phyloP scores from a whole-genome alignment of 305 asterid genomes.

The Plantago lanceolata region DNA sequence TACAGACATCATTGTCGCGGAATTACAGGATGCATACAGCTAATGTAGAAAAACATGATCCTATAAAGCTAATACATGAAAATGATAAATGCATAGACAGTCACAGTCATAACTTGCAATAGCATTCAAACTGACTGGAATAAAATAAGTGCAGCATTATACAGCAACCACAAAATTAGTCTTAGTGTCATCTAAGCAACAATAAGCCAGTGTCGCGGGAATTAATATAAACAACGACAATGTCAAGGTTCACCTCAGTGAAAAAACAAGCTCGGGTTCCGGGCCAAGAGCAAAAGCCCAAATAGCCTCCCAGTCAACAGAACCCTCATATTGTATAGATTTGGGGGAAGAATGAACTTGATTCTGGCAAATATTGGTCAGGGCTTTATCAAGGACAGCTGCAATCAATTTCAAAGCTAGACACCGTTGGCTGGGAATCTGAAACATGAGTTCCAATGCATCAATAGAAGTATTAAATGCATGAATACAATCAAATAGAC shows the following conservation, averaged over 20 bases:
- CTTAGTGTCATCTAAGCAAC: not conserved
- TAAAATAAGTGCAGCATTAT: no score
- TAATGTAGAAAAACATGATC: not conserved
- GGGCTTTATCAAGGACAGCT: conserved; percentile 60
- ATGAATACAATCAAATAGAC: conserved; percentile 18
- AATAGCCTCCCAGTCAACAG: conserved; percentile 86
- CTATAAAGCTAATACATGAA: not conserved
- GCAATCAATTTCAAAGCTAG: conserved; percentile 81
- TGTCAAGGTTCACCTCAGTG: conserved; percentile 51
- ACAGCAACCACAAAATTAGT: not conserved
- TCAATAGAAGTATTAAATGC: conserved; percentile 23
- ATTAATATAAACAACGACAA: conserved; percentile 6
- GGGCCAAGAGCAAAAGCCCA: conserved; percentile 99
- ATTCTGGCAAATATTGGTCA: conserved; percentile 35
- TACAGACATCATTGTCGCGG: not conserved
- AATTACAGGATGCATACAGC: not conserved
- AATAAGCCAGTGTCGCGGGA: conserved; percentile 17
- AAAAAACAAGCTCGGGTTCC: conserved; percentile 91
- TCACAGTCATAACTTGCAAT: not conserved
- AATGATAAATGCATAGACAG: not conserved
- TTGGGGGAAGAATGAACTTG: conserved; percentile 38
- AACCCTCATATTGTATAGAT: conserved; percentile 27
- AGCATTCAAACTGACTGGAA: not conserved
- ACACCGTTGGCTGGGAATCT: conserved; percentile 90
- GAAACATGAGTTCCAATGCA: conserved; percentile 26